These are phyloP conservation scores for Pseudocercospora ulei DNA, from an alignment of 2,329 filamentous ascomycete genomes.

Conservation along the genomic window DNA sequence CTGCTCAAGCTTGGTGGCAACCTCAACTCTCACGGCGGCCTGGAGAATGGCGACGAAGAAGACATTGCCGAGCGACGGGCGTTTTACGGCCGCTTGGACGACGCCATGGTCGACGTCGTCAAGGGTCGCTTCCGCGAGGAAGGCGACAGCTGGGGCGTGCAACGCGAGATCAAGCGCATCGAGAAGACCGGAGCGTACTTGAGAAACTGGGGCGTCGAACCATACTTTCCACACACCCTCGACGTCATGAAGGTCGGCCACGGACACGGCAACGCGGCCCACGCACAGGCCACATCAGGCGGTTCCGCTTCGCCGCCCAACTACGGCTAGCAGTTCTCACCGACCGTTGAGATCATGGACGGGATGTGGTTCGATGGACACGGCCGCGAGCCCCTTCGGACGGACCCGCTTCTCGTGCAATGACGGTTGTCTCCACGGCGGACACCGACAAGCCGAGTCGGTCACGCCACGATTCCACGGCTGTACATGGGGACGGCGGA, in stretches of 20 bases:
- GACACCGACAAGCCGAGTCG: too few relatives aligned
- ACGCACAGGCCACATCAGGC: constrained; percentile 9
- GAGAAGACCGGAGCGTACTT: constrained; percentile 48
- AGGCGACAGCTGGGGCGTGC: constrained; percentile 45
- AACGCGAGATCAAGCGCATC: constrained; percentile 47
- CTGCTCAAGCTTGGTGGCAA: constrained; percentile 49
- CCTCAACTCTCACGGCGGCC: constrained; percentile 47
- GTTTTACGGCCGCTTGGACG: constrained; percentile 44
- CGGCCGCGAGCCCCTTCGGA: too few relatives aligned
- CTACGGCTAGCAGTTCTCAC: constrained; percentile 11
- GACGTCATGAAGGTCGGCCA: constrained; percentile 41
- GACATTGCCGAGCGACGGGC: constrained; percentile 43
- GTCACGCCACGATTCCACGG: too few relatives aligned
- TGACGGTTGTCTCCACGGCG: too few relatives aligned
- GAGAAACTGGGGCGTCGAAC: constrained; percentile 45
- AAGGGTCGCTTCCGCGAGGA: constrained; percentile 42
- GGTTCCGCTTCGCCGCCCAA: constrained; percentile 7
- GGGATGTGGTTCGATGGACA: constrained; percentile 6
- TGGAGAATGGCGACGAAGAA: constrained; percentile 42
- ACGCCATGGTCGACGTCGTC: constrained; percentile 47
- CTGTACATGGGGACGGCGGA: too few relatives aligned
- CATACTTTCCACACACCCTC: constrained; percentile 46
- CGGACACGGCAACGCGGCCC: constrained; percentile 11
- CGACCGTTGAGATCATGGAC: background rate
- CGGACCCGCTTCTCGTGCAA: too few relatives aligned